phyloP scores from a whole-genome alignment of 2,329 filamentous ascomycete species.

The Dryadomyces quercus-mongolicae region DNA sequence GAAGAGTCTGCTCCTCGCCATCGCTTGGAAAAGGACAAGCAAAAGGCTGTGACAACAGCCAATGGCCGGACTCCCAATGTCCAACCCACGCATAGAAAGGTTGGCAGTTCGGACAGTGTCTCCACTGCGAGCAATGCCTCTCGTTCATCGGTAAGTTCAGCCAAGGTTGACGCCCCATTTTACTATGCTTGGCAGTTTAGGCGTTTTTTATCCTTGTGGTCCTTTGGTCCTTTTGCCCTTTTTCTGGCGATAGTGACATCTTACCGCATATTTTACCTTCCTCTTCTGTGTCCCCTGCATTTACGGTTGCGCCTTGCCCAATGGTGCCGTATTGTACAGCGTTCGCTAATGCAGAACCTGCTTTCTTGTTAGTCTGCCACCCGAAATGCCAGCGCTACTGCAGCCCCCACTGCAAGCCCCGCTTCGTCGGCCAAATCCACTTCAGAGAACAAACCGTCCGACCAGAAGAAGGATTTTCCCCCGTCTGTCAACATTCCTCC shows the following conservation, averaged over 20 bases:
- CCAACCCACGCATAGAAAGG: constrained; percentile 24
- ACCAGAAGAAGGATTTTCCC: constrained; percentile 35
- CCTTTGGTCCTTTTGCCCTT: too few relatives aligned
- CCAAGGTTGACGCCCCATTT: constrained; percentile 11
- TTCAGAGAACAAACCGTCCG: constrained; percentile 26
- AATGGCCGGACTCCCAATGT: not conserved
- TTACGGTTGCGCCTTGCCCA: not conserved
- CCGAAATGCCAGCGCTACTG: constrained; percentile 39
- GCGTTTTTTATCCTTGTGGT: not conserved
- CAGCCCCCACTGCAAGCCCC: constrained; percentile 37
- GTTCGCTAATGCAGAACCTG: constrained; percentile 30
- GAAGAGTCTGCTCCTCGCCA: constrained; percentile 15
- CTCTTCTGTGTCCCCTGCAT: constrained; percentile 4
- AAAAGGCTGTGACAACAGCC: constrained; percentile 18
- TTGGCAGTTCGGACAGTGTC: constrained; percentile 53
- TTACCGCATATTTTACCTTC: not conserved
- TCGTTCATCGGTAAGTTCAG: constrained; percentile 51
- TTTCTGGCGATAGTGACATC: constrained; percentile 8
- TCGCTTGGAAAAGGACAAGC: constrained; percentile 24
- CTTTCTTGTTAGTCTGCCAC: constrained; percentile 39
- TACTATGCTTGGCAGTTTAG: not conserved
- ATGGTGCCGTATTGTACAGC: constrained; percentile 3
- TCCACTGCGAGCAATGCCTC: constrained; percentile 48
- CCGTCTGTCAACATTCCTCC: constrained; percentile 47
- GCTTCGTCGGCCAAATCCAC: constrained; percentile 26